These are phyloP conservation scores for Mrakia frigida DNA, from an alignment of 768 basidiomycete genomes.

Conservation along the genomic window DNA sequence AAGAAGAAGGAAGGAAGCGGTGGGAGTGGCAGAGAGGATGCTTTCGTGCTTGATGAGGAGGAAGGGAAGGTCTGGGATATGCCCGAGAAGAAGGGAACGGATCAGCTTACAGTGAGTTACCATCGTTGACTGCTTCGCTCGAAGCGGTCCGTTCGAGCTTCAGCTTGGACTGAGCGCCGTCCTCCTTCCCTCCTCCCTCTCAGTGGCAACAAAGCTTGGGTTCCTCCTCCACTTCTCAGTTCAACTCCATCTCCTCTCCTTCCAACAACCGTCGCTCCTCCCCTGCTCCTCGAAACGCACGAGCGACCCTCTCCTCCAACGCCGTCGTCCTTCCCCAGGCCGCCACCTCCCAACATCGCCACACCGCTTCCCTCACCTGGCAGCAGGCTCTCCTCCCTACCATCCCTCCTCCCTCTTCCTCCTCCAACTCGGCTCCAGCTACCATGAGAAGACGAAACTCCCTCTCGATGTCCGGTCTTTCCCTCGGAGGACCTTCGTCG, in stretches of 20 bases:
- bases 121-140: neutral
- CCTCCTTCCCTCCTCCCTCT: neutral
- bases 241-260: slow-evolving; percentile 1
- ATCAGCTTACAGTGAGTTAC: slow-evolving; percentile 9
- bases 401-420: neutral
- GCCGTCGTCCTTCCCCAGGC: neutral
- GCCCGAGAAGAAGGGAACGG: slow-evolving; percentile 17
- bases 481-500: neutral
- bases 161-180: neutral
- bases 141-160: neutral
- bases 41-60: slow-evolving; percentile 19
- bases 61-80: slow-evolving; percentile 30
- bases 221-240: slow-evolving; percentile 1
- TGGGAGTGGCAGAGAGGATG: neutral
- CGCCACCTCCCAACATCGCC: slow-evolving; percentile 8
- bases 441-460: slow-evolving; percentile 17
- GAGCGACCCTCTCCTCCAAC: neutral
- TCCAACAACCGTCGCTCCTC: neutral
- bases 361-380: slow-evolving; percentile 22
- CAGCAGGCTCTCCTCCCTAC: slow-evolving; percentile 15
- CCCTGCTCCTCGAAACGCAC: neutral
- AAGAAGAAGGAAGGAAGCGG: slow-evolving; percentile 14
- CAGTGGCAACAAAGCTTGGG: slow-evolving; percentile 22
- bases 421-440: neutral
- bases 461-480: neutral